A percentile compares a stretch with the other conserved stretches of the same genome.
phyloP scores from a whole-genome alignment of 2,329 filamentous ascomycete genomes.

The Calonectria naviculata region DNA sequence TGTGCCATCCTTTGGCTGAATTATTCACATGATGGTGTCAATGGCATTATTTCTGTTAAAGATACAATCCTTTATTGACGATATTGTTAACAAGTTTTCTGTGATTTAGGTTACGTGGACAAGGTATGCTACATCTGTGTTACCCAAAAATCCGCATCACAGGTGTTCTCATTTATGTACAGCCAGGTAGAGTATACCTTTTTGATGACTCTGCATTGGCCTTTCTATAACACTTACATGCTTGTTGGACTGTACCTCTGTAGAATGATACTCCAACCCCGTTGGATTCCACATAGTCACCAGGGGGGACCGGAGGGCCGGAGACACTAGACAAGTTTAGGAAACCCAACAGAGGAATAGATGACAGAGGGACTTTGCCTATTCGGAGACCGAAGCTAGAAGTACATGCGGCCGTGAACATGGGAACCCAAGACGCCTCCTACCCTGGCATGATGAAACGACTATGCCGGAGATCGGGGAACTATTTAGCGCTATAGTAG shows the following conservation, averaged over 20 bases:
- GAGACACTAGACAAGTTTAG: neutral
- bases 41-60: neutral
- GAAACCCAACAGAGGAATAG: neutral
- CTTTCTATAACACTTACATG: neutral
- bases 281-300: neutral
- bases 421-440: too few relatives aligned
- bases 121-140: too few relatives aligned
- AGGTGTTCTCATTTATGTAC: neutral
- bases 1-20: neutral
- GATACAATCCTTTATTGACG: neutral
- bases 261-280: neutral
- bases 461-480: too few relatives aligned
- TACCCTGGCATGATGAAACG: too few relatives aligned
- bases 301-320: neutral
- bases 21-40: neutral
- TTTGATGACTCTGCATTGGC: neutral
- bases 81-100: neutral
- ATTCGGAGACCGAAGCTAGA: neutral
- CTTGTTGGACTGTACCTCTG: neutral
- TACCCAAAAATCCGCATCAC: too few relatives aligned
- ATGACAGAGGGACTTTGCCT: neutral
- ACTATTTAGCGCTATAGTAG: too few relatives aligned
- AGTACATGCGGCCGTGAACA: too few relatives aligned
- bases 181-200: neutral
- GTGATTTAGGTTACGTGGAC: too few relatives aligned